A percentile compares a stretch with the other conserved stretches of the same genome.
Conservation (phyloP, 108 stramenopile genomes). For the Pseudonitzschia multiseries region DNA sequence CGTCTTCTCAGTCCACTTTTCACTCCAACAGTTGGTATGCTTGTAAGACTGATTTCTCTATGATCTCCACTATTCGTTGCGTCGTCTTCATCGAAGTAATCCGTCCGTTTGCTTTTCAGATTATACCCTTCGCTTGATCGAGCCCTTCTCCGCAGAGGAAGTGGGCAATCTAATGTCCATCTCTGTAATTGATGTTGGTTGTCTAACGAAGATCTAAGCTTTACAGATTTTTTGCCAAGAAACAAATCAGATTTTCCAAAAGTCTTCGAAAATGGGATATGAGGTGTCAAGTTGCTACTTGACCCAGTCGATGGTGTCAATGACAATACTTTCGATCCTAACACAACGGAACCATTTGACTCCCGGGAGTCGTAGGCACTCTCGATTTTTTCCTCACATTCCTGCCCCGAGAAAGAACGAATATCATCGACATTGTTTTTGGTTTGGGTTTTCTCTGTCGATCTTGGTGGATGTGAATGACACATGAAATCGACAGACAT, state of each 20-base stretch:
- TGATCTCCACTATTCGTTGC: neutral
- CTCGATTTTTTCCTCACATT: neutral
- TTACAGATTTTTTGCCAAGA: neutral
- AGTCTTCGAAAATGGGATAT: constrained; percentile 6
- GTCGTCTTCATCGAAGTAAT: neutral
- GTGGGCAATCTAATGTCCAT: neutral
- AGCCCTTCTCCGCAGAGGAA: constrained; percentile 2
- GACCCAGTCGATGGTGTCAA: neutral
- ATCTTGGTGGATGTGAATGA: neutral
- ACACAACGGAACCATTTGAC: neutral
- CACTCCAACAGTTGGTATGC: neutral
- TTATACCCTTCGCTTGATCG: constrained; percentile 11
- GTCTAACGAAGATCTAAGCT: neutral
- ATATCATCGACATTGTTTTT: neutral
- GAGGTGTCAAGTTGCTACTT: neutral
- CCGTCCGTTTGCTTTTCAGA: neutral
- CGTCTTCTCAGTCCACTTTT: constrained; percentile 3
- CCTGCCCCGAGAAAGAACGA: neutral
- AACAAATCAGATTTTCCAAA: constrained; percentile 9
- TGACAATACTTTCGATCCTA: neutral
- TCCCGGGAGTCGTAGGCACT: neutral
- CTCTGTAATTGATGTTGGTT: neutral
- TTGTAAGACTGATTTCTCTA: neutral
- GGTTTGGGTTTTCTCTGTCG: constrained; percentile 6
- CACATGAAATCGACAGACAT: constrained; percentile 5